These are phyloP conservation scores for Clitoria ternatea DNA, from an alignment of 306 rosid genomes.

Conservation along the genomic window DNA sequence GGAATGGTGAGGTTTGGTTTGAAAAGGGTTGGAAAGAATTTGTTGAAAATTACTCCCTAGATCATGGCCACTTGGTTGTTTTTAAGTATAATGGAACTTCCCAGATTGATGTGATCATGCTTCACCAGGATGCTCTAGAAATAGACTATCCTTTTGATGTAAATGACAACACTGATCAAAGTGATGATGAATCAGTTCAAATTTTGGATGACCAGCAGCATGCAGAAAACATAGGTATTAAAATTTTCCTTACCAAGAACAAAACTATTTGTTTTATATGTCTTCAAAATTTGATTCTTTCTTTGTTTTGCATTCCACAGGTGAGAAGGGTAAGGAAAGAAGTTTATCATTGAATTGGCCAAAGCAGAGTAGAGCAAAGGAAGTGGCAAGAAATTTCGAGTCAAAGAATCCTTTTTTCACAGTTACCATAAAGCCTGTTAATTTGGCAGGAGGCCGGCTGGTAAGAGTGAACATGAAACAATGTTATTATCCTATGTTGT, in stretches of 20 bases:
- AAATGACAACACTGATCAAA: not conserved
- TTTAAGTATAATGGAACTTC: not conserved
- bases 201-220: constrained; percentile 26
- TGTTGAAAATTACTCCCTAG: not conserved
- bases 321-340: not conserved
- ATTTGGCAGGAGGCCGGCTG: not conserved
- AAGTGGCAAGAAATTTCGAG: not conserved
- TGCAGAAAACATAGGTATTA: not conserved
- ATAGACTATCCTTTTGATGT: not conserved
- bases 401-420: constrained; percentile 21
- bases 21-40: constrained; percentile 15
- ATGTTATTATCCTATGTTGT: not conserved
- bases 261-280: too few relatives aligned
- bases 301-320: not conserved
- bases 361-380: not conserved
- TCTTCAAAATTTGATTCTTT: too few relatives aligned
- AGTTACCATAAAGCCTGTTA: not conserved
- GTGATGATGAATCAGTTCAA: not conserved
- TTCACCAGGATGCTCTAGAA: not conserved
- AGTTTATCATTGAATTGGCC: constrained; percentile 15
- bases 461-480: not conserved
- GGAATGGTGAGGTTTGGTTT: constrained; percentile 1
- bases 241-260: too few relatives aligned
- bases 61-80: not conserved
- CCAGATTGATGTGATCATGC: not conserved